A percentile compares a stretch with the other conserved stretches of the same genome.
These are phyloP conservation scores for Microascus cirrosus DNA, from an alignment of 2,329 filamentous ascomycete genomes.

Conservation along the genomic window DNA sequence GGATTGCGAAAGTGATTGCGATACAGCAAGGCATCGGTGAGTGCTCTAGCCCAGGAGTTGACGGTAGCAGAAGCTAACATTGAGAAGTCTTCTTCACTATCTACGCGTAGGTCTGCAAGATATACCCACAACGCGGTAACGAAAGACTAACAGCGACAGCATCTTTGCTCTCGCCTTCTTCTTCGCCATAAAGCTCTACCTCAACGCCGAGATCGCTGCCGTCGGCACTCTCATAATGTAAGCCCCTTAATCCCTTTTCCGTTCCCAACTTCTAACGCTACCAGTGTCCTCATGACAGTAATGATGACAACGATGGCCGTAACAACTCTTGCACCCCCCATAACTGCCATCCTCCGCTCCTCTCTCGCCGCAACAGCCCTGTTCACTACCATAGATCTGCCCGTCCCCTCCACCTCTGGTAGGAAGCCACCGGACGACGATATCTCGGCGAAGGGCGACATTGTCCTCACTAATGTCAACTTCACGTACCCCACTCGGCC, in stretches of 20 bases:
- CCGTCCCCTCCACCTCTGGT: not conserved
- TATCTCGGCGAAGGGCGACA: constrained; percentile 38
- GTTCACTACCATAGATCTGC: constrained; percentile 27
- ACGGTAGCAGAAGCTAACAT: not conserved
- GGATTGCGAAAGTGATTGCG: constrained; percentile 12
- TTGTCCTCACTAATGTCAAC: constrained; percentile 51
- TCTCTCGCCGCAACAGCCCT: constrained; percentile 23
- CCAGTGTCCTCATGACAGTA: constrained; percentile 11
- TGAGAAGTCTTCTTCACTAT: constrained; percentile 2
- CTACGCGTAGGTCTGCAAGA: constrained; percentile 2
- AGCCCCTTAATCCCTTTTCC: constrained; percentile 1
- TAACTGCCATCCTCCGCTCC: constrained; percentile 21
- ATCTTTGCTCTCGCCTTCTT: constrained; percentile 12
- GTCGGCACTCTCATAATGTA: constrained; percentile 12
- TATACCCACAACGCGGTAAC: not conserved
- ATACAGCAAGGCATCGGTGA: constrained; percentile 14
- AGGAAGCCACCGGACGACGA: constrained; percentile 30
- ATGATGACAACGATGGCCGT: constrained; percentile 19
- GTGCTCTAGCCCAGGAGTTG: constrained; percentile 1
- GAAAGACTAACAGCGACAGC: constrained; percentile 1
- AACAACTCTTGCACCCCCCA: constrained; percentile 20
- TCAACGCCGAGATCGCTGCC: constrained; percentile 9
- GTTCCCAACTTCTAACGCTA: not conserved
- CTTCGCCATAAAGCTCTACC: constrained; percentile 11
- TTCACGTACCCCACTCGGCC: constrained; percentile 63